Conservation (phyloP, 306 rosid species). For the Luffa aegyptiaca region DNA sequence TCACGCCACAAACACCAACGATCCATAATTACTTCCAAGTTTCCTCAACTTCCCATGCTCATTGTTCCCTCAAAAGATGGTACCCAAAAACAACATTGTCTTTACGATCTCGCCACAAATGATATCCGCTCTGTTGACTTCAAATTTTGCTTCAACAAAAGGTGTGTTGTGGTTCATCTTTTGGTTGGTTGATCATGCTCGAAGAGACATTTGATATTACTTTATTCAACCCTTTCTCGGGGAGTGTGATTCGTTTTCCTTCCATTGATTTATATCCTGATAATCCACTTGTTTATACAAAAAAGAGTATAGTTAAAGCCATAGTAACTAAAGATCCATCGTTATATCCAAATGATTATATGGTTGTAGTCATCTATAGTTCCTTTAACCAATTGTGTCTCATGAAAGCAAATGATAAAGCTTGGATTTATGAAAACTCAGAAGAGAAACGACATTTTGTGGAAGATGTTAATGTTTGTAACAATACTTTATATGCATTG, state of each 20-base stretch:
- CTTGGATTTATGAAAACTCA: background rate
- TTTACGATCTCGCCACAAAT: background rate
- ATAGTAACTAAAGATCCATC: slow-evolving; percentile 1
- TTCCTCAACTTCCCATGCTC: background rate
- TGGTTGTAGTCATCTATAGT: background rate
- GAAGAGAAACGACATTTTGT: background rate
- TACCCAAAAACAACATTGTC: background rate
- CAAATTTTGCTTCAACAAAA: background rate
- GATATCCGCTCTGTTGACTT: background rate
- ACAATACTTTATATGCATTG: background rate
- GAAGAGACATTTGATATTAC: background rate
- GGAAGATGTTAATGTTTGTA: background rate
- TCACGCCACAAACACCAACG: background rate
- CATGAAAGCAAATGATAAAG: background rate
- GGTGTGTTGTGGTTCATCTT: background rate
- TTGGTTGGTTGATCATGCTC: background rate
- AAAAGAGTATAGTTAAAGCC: background rate
- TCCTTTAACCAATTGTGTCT: fast-evolving
- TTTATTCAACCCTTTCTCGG: background rate
- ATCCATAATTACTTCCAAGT: background rate
- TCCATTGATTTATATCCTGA: background rate
- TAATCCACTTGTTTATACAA: background rate
- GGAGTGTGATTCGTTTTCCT: background rate
- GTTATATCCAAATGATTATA: background rate
- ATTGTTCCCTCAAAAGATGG: background rate